Evolutionary conservation across 352 stramenopile genomes (phyloP).

Genomic region (Peronospora tabacina): DNA sequence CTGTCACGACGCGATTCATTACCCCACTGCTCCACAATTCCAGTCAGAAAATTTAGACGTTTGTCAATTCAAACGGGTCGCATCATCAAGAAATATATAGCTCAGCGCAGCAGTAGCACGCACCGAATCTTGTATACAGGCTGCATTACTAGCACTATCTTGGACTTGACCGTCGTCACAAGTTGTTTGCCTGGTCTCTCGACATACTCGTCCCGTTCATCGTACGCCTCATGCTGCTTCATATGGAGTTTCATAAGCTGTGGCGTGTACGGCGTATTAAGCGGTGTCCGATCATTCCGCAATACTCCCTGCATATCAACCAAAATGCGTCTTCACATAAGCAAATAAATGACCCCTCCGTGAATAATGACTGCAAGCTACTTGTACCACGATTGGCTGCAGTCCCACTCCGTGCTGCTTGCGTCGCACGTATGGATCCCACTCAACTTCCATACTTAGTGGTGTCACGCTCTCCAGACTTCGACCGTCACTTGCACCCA

Average conservation of each 20-base stretch:
- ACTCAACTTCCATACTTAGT: conserved; percentile 35
- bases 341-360: background rate
- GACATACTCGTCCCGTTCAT: conserved; percentile 27
- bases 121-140: conserved; percentile 48
- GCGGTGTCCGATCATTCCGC: conserved; percentile 64
- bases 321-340: conserved; percentile 1
- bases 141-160: conserved; percentile 30
- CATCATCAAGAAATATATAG: conserved; percentile 2
- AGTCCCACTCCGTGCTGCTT: conserved; percentile 42
- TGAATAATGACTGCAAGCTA: conserved; percentile 3
- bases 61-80: conserved; percentile 9
- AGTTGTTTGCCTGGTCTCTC: conserved; percentile 26
- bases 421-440: conserved; percentile 43
- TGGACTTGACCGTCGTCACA: conserved; percentile 40
- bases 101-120: conserved; percentile 11
- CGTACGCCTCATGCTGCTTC: conserved; percentile 50
- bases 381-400: conserved; percentile 38
- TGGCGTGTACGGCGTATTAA: conserved; percentile 81
- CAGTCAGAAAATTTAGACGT: conserved; percentile 1
- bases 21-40: conserved; percentile 14
- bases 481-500: conserved; percentile 21
- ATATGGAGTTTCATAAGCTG: conserved; percentile 80
- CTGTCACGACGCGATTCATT: conserved; percentile 30
- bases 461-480: conserved; percentile 31
- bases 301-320: conserved; percentile 35